Percentiles rank a stretch among this genome's conserved stretches.
Evolutionary conservation across 192 early-diverging fungal genomes (phyloP).

Genomic region (Chytriomyces sp.): DNA sequence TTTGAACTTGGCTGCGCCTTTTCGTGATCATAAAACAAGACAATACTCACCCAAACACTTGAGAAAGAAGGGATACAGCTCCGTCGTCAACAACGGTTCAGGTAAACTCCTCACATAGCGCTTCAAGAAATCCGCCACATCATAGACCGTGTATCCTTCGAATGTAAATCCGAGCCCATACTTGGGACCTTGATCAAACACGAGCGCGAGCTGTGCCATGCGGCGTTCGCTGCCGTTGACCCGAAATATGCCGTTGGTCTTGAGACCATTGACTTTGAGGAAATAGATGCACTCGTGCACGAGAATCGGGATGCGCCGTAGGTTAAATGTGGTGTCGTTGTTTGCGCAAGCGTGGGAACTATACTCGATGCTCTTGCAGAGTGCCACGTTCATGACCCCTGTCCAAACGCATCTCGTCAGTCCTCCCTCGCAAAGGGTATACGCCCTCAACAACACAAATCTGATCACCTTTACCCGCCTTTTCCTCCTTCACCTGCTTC

Average conservation of each 20-base stretch:
- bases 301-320: slow-evolving; percentile 45
- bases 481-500: neutral
- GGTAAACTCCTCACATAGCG: slow-evolving; percentile 48
- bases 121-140: slow-evolving; percentile 56
- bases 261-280: slow-evolving; percentile 39
- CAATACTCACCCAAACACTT: slow-evolving; percentile 44
- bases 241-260: slow-evolving; percentile 48
- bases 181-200: slow-evolving; percentile 45
- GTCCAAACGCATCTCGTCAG: no score
- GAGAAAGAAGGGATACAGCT: slow-evolving; percentile 50
- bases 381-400: slow-evolving; percentile 20
- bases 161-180: slow-evolving; percentile 48
- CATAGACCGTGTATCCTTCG: slow-evolving; percentile 52
- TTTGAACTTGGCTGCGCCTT: neutral
- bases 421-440: no score
- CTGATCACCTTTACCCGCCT: neutral
- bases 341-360: slow-evolving; percentile 36
- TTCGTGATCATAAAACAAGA: no score
- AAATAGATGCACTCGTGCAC: slow-evolving; percentile 42
- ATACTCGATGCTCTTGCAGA: slow-evolving; percentile 35
- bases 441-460: no score
- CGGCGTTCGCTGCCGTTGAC: slow-evolving; percentile 52
- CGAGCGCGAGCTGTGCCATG: slow-evolving; percentile 40
- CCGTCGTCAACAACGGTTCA: slow-evolving; percentile 51
- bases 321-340: slow-evolving; percentile 7